Base-by-base conservation (phyloP, 495 filamentous ascomycete genomes). In the Aspergillus biplanus region DNA sequence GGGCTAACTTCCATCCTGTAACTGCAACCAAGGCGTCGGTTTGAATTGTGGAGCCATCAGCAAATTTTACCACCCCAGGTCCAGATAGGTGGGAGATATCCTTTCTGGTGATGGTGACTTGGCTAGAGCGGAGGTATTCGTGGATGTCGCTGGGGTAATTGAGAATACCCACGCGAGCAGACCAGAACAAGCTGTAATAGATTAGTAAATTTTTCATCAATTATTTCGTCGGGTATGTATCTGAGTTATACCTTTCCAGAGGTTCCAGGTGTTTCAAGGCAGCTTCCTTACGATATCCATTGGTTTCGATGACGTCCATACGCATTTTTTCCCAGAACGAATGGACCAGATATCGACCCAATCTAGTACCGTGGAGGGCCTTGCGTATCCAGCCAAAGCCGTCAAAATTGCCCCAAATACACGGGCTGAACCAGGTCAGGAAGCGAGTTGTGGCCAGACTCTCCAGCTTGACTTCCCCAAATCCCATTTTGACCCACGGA, bases 131-230 rank as follows among this genome's bases (percentile, higher is more conserved):
- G 31, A 92, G 75, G 0, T 83, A 68, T 6, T 89, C 83, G 65
- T 87, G 88, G 67, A 91, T 79, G 64, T 89, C 73, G 12, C 80
- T 83, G 0, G 82, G 79, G 62, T 90, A 91, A 72, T 91, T 92
- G 57, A 90, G 79, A 64, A 91, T 90, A 78, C 80, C 7, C 76
- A 82, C 3, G 79, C 89, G 7, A 76, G 78, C 78, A 85, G 91
- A 72, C 91, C 88, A n/a, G 84, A 69, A 11, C 75, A 66, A 18
- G 78, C 46, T 57, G 33, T 13, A 27, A 27, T 27, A 27, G 21
- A 27, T 27, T 27, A 27, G 21, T 27, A 27, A 27, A 1, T 27
- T 27, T 27, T 27, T 27, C 21, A 27, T 27, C 21, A 27, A 27
- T 27, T 27, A 27, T 27, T 27, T 2, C 21, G 1, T 27, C 21